A percentile compares a stretch with the other conserved stretches of the same genome.
phyloP scores from a whole-genome alignment of 305 asterid genomes.

The Solanum hybrid region DNA sequence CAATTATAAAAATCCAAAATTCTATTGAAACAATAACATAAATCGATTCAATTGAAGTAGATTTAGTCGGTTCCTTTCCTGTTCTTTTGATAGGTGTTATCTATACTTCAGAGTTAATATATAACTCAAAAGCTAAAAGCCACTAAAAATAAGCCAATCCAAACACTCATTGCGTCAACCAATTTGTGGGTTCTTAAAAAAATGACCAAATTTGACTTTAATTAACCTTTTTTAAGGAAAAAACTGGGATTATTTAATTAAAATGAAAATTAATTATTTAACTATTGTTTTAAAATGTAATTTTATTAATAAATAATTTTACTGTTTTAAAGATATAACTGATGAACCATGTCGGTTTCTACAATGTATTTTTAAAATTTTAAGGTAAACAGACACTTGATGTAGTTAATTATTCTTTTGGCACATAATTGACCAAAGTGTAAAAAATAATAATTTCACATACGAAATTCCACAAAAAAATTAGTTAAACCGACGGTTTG shows the following conservation, averaged over 20 bases:
- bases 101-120: not conserved
- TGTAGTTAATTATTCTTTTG: not conserved
- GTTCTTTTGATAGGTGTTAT: not conserved
- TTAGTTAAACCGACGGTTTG: not conserved
- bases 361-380: not conserved
- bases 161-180: not conserved
- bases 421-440: not conserved
- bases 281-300: no score
- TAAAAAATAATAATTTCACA: not conserved
- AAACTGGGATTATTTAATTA: not conserved
- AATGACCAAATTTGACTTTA: not conserved
- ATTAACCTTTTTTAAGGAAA: not conserved
- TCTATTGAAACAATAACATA: not conserved
- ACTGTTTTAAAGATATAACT: not conserved
- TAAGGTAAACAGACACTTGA: not conserved
- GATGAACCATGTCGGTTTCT: not conserved
- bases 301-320: not conserved
- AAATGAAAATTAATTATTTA: no score
- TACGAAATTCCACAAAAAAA: not conserved
- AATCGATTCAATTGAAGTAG: not conserved
- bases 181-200: not conserved
- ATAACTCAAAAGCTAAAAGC: not conserved
- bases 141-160: not conserved
- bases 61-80: not conserved
- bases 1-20: no score